Conservation (phyloP, 805 yeast genomes). For the Jamesozyma lodderae region DNA sequence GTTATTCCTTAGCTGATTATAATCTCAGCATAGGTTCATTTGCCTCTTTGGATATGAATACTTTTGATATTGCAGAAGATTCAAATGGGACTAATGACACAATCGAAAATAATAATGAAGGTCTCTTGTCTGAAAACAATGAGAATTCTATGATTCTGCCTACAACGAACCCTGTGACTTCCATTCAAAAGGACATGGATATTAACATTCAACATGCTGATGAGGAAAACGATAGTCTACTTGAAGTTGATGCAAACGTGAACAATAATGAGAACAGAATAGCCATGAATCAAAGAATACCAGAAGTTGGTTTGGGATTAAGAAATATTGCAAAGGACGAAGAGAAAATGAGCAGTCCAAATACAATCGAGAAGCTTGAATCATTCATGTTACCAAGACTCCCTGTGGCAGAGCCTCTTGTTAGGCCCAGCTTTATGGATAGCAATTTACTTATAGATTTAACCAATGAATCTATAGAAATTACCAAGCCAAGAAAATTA, state of each 20-base stretch:
- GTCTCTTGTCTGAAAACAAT: too few relatives aligned
- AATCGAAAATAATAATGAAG: too few relatives aligned
- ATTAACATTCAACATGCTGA: neutral
- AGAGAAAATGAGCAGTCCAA: neutral
- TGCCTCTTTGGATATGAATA: slow-evolving; percentile 6
- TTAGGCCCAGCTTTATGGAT: too few relatives aligned
- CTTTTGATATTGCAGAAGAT: slow-evolving; percentile 11
- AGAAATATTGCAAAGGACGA: neutral
- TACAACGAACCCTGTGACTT: too few relatives aligned
- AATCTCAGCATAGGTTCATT: slow-evolving; percentile 2
- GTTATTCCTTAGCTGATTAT: slow-evolving; percentile 4
- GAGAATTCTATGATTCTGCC: too few relatives aligned
- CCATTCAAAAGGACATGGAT: too few relatives aligned
- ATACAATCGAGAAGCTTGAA: too few relatives aligned
- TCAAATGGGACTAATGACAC: too few relatives aligned
- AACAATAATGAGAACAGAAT: too few relatives aligned
- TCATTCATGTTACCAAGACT: neutral
- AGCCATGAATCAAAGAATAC: too few relatives aligned
- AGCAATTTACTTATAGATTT: too few relatives aligned
- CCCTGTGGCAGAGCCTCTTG: neutral
- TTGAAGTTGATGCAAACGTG: neutral
- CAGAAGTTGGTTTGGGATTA: neutral
- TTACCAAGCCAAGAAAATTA: slow-evolving; percentile 7
- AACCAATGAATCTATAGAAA: neutral
- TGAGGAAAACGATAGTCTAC: neutral